Evolutionary conservation across 2,329 filamentous ascomycete genomes (phyloP).

Genomic region (Mycocentrospora acerina): DNA sequence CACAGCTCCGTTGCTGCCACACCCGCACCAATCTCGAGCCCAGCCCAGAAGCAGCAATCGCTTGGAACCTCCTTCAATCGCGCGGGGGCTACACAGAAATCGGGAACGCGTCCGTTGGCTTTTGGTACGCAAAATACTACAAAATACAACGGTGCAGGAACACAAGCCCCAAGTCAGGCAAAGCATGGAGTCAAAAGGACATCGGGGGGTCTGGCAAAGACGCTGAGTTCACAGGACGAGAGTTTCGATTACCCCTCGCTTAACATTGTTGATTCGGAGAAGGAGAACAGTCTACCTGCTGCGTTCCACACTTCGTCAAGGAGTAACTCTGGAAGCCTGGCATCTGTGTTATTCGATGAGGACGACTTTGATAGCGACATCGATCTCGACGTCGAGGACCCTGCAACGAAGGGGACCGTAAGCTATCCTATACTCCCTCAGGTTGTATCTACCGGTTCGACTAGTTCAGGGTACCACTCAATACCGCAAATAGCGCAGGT

Average conservation of each 20-base stretch:
- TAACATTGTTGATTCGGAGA: conserved; percentile 26
- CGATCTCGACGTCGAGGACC: conserved; percentile 69
- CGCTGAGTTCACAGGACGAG: conserved; percentile 39
- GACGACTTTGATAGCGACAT: conserved; percentile 87
- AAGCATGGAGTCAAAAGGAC: conserved; percentile 47
- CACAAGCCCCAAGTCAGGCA: conserved; percentile 11
- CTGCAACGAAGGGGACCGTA: conserved; percentile 50
- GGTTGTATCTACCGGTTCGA: conserved; percentile 32
- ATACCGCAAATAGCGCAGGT: conserved; percentile 22
- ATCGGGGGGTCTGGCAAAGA: conserved; percentile 50
- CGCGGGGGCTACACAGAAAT: conserved; percentile 32
- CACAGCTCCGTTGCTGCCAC: conserved; percentile 36
- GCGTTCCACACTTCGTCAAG: conserved; percentile 14
- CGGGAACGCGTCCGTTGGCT: conserved; percentile 33
- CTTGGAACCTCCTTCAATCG: conserved; percentile 45
- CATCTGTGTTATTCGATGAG: conserved; percentile 59
- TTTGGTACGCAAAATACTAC: conserved; percentile 35
- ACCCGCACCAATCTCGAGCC: conserved; percentile 22
- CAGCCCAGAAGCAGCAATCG: conserved; percentile 30
- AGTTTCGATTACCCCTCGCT: conserved; percentile 31
- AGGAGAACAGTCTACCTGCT: conserved; percentile 24
- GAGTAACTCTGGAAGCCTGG: conserved; percentile 22
- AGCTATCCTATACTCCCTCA: conserved; percentile 45
- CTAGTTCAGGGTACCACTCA: conserved; percentile 34
- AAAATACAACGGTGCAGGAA: conserved; percentile 23